These are phyloP conservation scores for Coniochaeta ligniaria DNA, from an alignment of 2,329 filamentous ascomycete species.

Conservation along the genomic window DNA sequence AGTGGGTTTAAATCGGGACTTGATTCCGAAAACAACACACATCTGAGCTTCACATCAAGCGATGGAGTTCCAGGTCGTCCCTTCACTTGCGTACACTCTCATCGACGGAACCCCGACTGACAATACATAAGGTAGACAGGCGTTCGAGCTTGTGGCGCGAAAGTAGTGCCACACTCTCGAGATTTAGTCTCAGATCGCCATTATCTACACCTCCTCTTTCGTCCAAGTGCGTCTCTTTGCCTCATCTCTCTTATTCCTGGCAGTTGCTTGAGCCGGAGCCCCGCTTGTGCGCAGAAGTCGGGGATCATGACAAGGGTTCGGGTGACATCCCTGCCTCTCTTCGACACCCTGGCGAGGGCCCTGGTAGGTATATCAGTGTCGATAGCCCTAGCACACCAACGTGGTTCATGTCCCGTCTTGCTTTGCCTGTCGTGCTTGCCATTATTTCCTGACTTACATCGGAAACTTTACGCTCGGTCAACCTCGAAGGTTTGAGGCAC, in stretches of 20 bases:
- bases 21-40: background rate
- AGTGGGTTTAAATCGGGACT: no score
- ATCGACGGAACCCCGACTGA: background rate
- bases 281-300: background rate
- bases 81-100: background rate
- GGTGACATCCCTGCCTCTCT: background rate
- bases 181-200: background rate
- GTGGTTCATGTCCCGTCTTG: background rate
- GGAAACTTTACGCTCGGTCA: background rate
- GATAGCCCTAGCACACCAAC: background rate
- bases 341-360: background rate
- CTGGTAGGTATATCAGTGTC: background rate
- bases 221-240: background rate
- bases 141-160: background rate
- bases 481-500: background rate
- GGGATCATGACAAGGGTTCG: background rate
- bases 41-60: background rate
- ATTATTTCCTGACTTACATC: background rate
- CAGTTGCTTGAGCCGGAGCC: background rate
- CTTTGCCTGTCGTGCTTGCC: background rate
- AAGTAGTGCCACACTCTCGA: background rate
- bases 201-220: background rate
- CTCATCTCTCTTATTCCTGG: background rate
- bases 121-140: background rate
- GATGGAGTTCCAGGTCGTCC: background rate